These are phyloP conservation scores for Camelina neglecta DNA, from an alignment of 345 rosid genomes.

Conservation along the genomic window DNA sequence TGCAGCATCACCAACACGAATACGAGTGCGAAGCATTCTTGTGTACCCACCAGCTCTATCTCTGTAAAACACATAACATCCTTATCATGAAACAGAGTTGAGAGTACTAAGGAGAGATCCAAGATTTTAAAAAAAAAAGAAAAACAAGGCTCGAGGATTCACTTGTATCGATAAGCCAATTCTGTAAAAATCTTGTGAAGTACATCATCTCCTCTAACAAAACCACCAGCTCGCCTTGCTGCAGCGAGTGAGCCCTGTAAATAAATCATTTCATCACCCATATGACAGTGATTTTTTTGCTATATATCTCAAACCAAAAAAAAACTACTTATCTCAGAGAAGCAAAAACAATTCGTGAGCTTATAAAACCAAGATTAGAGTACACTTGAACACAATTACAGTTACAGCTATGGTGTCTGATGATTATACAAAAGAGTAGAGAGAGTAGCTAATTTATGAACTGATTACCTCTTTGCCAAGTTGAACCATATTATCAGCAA, in stretches of 20 bases:
- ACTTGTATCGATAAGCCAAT: conserved; percentile 89
- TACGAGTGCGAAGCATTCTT: conserved; percentile 84
- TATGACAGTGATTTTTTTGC: neutral
- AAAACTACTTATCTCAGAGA: neutral
- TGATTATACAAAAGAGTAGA: conserved; percentile 12
- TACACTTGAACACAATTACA: conserved; percentile 9
- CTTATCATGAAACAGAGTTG: conserved; percentile 16
- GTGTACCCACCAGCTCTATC: conserved; percentile 97
- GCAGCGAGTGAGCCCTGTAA: conserved; percentile 79
- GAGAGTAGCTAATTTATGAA: conserved; percentile 5
- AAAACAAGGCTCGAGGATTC: conserved; percentile 12
- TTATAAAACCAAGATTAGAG: neutral
- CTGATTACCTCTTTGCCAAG: conserved; percentile 82
- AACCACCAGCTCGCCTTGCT: conserved; percentile 84
- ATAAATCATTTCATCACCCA: conserved; percentile 8
- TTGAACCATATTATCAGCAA: conserved; percentile 94
- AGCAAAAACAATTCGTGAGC: neutral
- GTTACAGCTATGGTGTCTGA: neutral
- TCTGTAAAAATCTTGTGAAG: conserved; percentile 92
- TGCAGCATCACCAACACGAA: conserved; percentile 96
- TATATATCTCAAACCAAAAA: neutral
- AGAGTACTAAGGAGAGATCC: neutral
- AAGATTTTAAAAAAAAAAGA: conserved; percentile 12
- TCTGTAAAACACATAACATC: conserved; percentile 49
- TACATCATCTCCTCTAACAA: conserved; percentile 93